Evolutionary conservation across 305 asterid species (phyloP), one percentile per base, ranked within the genome.

Genomic region (Solanum aculeatissimum): DNA sequence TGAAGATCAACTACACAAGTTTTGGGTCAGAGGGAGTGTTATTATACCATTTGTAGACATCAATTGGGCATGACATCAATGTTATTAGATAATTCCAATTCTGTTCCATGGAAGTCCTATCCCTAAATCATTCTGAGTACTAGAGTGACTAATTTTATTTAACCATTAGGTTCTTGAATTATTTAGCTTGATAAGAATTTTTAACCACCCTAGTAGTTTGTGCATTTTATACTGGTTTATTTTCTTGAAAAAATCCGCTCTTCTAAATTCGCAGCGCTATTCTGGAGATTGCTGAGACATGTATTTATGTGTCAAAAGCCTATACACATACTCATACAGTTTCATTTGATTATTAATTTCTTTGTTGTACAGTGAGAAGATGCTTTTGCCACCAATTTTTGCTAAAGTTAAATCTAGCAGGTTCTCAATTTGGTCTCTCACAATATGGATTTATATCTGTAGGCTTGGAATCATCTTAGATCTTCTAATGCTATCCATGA

Each of bases 381-480:
- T 27, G 58, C 43, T 49, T 16, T 75, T 49, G 40, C 25, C 42
- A 75, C 45, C 82, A 75, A 9, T 27, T 9, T 6, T 16, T 10
- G 10, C 29, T 77, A 0, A 29, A 35, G 47, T 29, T 77, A 10
- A 51, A 77, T 77, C 19, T 29, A 51, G 82, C 65, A 77, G 53
- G 47, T 18, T 51, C 82, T 43, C 80, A 42, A 47, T 70, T 51
- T 83, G 65, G 43, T 32, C 16, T 83, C 63, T 53, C 55, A n/a
- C 79, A 35, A 69, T 68, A 23, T 32, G 49, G 53, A 66, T 27
- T 83, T 35, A 54, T 68, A 79, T 68, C 66, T 87, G 51, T 87
- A 96, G 99, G 97, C 89, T 55, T 94, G 95, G 97, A 94, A 96
- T 87, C 92, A 80, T 18, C 69, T 62, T 49, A 89, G 83, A 85